phyloP scores from a whole-genome alignment of 2,329 filamentous ascomycete species.

The Phialophora tarda region DNA sequence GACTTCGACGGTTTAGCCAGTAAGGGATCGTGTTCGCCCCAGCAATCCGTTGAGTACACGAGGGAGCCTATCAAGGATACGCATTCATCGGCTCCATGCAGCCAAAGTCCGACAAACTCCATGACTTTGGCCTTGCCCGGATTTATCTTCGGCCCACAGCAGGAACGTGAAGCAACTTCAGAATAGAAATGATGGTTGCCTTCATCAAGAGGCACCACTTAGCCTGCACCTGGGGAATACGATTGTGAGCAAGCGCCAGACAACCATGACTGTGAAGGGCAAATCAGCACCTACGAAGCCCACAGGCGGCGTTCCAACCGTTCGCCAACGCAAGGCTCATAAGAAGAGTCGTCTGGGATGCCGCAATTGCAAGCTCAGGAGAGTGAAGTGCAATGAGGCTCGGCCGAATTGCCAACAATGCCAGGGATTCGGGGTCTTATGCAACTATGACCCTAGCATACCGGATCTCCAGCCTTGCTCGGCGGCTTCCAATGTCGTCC shows the following conservation, averaged over 20 bases:
- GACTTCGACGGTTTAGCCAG: slow-evolving; percentile 2
- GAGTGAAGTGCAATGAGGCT: slow-evolving; percentile 58
- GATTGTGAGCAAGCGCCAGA: background rate
- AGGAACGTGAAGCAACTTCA: background rate
- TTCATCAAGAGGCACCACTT: background rate
- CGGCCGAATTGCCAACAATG: slow-evolving; percentile 55
- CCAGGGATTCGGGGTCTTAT: slow-evolving; percentile 52
- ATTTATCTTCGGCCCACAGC: background rate
- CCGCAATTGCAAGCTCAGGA: slow-evolving; percentile 59
- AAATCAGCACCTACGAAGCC: background rate
- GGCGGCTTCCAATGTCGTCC: slow-evolving; percentile 32
- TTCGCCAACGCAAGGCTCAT: slow-evolving; percentile 30
- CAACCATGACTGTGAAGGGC: slow-evolving; percentile 6
- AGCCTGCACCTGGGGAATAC: background rate
- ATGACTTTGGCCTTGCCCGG: background rate
- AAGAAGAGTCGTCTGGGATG: slow-evolving; percentile 56
- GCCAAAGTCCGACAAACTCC: slow-evolving; percentile 16
- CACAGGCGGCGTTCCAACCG: background rate
- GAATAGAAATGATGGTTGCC: background rate
- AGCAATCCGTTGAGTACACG: background rate
- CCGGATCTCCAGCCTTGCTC: slow-evolving; percentile 38
- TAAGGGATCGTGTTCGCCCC: background rate
- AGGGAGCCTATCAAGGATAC: background rate
- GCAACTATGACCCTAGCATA: slow-evolving; percentile 51
- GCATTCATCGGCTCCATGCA: background rate